These are phyloP conservation scores for Aspergillus alliaceus DNA, from an alignment of 2,329 filamentous ascomycete genomes.

Conservation along the genomic window DNA sequence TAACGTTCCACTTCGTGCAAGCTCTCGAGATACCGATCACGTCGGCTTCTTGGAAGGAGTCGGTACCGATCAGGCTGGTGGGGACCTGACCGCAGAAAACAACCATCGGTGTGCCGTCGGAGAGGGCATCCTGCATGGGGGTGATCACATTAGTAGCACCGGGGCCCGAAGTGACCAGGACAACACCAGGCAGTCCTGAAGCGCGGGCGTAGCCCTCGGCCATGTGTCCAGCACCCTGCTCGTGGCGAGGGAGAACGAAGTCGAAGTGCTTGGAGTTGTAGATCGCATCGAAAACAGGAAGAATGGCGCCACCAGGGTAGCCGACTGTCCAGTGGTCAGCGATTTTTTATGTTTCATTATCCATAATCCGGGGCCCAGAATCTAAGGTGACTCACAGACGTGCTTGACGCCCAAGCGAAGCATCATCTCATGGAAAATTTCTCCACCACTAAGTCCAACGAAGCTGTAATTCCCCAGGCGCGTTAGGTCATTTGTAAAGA, in stretches of 20 bases:
- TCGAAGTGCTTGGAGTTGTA: slow-evolving; percentile 97
- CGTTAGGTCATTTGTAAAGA: slow-evolving; percentile 10
- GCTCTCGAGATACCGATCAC: slow-evolving; percentile 89
- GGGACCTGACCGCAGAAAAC: slow-evolving; percentile 94
- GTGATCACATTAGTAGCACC: slow-evolving; percentile 96
- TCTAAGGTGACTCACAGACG: slow-evolving; percentile 68
- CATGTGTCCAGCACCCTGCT: slow-evolving; percentile 98
- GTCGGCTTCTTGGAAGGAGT: slow-evolving; percentile 96
- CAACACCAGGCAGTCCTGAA: slow-evolving; percentile 89
- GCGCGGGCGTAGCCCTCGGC: slow-evolving; percentile 94
- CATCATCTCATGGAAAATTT: slow-evolving; percentile 99
- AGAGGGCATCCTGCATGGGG: slow-evolving; percentile 92
- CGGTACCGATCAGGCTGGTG: slow-evolving; percentile 86
- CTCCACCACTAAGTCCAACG: slow-evolving; percentile 90
- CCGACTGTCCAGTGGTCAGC: slow-evolving; percentile 57
- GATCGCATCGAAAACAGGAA: slow-evolving; percentile 97
- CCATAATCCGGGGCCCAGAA: background rate
- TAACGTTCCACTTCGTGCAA: slow-evolving; percentile 98
- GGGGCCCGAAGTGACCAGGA: slow-evolving; percentile 93
- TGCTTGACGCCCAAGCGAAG: slow-evolving; percentile 87
- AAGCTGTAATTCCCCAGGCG: slow-evolving; percentile 55
- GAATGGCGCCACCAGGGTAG: slow-evolving; percentile 93
- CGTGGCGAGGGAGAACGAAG: slow-evolving; percentile 91
- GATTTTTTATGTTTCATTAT: background rate
- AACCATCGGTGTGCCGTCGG: slow-evolving; percentile 92